These are phyloP conservation scores for Penicillium goetzii DNA, from an alignment of 495 filamentous ascomycete species.

Conservation along the genomic window DNA sequence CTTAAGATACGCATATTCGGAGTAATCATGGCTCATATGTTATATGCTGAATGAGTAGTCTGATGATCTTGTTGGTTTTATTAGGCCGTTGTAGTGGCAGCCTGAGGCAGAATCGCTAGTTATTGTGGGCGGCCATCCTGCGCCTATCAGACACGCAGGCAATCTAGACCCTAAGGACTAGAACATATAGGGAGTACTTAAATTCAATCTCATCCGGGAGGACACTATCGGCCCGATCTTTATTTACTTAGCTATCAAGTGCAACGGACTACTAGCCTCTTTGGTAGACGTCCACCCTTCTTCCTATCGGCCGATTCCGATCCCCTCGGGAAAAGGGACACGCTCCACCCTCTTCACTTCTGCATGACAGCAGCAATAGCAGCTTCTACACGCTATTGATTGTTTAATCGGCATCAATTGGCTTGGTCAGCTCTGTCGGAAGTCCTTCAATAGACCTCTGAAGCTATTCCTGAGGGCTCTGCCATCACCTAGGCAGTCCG, in stretches of 20 bases:
- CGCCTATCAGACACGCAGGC: neutral
- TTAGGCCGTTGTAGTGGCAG: neutral
- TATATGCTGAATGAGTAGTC: neutral
- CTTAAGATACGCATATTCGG: neutral
- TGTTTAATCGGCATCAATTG: neutral
- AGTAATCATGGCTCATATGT: neutral
- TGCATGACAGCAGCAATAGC: slow-evolving; percentile 7
- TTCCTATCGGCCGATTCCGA: slow-evolving; percentile 38
- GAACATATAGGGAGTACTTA: neutral
- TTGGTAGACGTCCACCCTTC: slow-evolving; percentile 1
- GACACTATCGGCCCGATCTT: slow-evolving; percentile 3
- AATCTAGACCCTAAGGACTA: neutral
- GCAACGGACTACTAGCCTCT: slow-evolving; percentile 8
- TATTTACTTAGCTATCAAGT: neutral
- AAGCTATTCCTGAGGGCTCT: neutral
- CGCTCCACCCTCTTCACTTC: slow-evolving; percentile 21
- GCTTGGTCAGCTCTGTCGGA: neutral
- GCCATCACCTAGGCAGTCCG: neutral
- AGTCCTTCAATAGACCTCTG: neutral
- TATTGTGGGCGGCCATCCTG: neutral
- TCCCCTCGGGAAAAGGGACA: slow-evolving; percentile 30
- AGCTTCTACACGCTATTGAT: neutral
- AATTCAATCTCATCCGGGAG: neutral
- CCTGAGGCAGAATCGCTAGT: neutral
- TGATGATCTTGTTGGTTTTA: neutral